Base-by-base conservation (phyloP, 441 rosid genomes). In the Euphorbia celastroides region DNA sequence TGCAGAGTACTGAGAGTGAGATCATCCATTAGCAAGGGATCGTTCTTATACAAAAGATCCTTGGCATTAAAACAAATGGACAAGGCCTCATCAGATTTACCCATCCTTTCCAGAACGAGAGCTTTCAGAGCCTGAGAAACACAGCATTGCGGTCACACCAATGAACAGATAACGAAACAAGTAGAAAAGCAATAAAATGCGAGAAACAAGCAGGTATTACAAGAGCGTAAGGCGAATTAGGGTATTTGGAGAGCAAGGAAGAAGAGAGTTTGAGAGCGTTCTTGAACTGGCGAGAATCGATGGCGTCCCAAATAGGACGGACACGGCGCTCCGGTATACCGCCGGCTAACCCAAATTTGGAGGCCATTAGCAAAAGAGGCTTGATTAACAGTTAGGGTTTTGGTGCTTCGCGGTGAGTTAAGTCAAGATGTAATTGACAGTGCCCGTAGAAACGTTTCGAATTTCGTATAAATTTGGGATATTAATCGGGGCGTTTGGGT, bases 321-420 rank as follows among this genome's bases (percentile, higher is more conserved):
- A 95, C 93, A 38, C 97, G 89, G 20, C 99, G 94, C 90, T 94
- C 99, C 84, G 99, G 99, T 38, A 94, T 86, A 55, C 99, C 98
- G 26, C 97, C 98, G 23, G 98, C 96, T 38, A 88, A 75, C 1
- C 97, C 98, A 72, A 88, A 85, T 79, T 90, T 95, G 38, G 99
- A 92, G 25, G 99, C 85, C 99, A 95, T 94, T 30, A 17, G 7
- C 8, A 34, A 26, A 36, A 28, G 52, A 46, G 52, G 17, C 48
- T 42, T 42, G 5, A 6, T 16, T 44, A 38, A 9, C 50, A 16
- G 62, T 27, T 10, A 36, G 32, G 25, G 54, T 25, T 31, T 19
- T n/a, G 66, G 17, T 14, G 52, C 14, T 17, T 13, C n/a, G 17
- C 50, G 9, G 50, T 44, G 6, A 2, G 8, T 2, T 12, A 17